Percentiles rank a stretch among this genome's conserved stretches.
These are phyloP conservation scores for Aspergillus ibericus DNA, from an alignment of 2,329 filamentous ascomycete species.

Conservation along the genomic window DNA sequence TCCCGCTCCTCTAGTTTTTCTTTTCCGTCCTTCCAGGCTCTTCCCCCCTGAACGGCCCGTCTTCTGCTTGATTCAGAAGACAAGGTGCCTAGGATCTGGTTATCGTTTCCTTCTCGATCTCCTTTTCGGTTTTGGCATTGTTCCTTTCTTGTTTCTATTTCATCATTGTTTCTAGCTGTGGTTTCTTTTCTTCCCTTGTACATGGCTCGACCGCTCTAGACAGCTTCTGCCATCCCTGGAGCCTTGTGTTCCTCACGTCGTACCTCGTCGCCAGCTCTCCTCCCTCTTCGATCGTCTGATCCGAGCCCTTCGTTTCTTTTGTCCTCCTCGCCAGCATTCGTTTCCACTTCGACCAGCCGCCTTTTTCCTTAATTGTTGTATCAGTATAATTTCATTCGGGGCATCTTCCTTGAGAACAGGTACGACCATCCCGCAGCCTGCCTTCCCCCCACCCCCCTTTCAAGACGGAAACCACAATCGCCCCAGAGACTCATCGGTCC, in stretches of 20 bases:
- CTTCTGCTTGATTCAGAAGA: slow-evolving; percentile 30
- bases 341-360: slow-evolving; percentile 23
- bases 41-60: slow-evolving; percentile 26
- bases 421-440: slow-evolving; percentile 15
- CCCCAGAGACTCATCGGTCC: slow-evolving; percentile 8
- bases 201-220: slow-evolving; percentile 34
- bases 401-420: slow-evolving; percentile 32
- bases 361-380: slow-evolving; percentile 32
- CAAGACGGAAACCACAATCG: slow-evolving; percentile 7
- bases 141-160: slow-evolving; percentile 12
- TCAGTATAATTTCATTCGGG: slow-evolving; percentile 31
- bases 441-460: slow-evolving; percentile 9
- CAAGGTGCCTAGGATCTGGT: slow-evolving; percentile 32
- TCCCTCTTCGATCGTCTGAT: slow-evolving; percentile 26
- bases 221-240: slow-evolving; percentile 26
- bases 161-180: slow-evolving; percentile 4
- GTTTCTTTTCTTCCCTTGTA: slow-evolving; percentile 27
- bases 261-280: slow-evolving; percentile 29
- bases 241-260: slow-evolving; percentile 29
- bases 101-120: slow-evolving; percentile 18
- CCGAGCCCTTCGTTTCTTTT: slow-evolving; percentile 29
- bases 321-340: slow-evolving; percentile 23
- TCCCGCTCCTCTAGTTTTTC: slow-evolving; percentile 30
- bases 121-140: slow-evolving; percentile 12
- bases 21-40: slow-evolving; percentile 23